phyloP scores from a whole-genome alignment of 352 stramenopile species.

The Aphanomyces euteiches region DNA sequence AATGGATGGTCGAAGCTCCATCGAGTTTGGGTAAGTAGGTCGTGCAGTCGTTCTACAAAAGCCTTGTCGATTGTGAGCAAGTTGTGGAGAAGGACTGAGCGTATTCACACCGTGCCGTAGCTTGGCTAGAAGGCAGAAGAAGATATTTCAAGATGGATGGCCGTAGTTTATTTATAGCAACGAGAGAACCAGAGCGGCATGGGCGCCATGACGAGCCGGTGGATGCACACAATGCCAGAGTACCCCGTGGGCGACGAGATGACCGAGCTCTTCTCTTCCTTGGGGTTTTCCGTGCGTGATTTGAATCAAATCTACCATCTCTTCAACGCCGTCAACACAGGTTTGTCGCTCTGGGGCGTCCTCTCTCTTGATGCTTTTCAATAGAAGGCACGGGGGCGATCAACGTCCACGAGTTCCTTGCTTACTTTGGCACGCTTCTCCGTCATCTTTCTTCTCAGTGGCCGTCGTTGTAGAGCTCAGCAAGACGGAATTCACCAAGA shows the following conservation, averaged over 20 bases:
- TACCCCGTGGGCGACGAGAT: slow-evolving; percentile 25
- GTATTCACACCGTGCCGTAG: too few species aligned
- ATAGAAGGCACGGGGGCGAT: slow-evolving; percentile 34
- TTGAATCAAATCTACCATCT: slow-evolving; percentile 19
- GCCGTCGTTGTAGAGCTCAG: slow-evolving; percentile 41
- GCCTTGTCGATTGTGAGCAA: too few species aligned
- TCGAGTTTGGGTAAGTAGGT: too few species aligned
- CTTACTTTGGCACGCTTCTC: slow-evolving; percentile 48
- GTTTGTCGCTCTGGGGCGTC: neutral
- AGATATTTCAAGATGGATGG: too few species aligned
- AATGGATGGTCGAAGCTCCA: too few species aligned
- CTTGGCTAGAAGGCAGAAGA: too few species aligned
- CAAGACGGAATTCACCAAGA: slow-evolving; percentile 59
- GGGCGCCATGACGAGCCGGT: neutral
- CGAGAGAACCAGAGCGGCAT: neutral
- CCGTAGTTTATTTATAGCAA: too few species aligned
- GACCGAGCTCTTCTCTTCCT: slow-evolving; percentile 22
- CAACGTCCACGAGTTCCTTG: slow-evolving; percentile 66
- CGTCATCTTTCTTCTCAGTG: neutral
- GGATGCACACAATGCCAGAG: neutral
- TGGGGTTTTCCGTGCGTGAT: slow-evolving; percentile 20
- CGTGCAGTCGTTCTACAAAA: too few species aligned
- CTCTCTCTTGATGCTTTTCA: neutral
- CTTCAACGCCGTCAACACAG: slow-evolving; percentile 11
- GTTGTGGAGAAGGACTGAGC: too few species aligned